Base-by-base conservation (phyloP, 1,284 basidiomycete genomes). In the Trametes sp. region DNA sequence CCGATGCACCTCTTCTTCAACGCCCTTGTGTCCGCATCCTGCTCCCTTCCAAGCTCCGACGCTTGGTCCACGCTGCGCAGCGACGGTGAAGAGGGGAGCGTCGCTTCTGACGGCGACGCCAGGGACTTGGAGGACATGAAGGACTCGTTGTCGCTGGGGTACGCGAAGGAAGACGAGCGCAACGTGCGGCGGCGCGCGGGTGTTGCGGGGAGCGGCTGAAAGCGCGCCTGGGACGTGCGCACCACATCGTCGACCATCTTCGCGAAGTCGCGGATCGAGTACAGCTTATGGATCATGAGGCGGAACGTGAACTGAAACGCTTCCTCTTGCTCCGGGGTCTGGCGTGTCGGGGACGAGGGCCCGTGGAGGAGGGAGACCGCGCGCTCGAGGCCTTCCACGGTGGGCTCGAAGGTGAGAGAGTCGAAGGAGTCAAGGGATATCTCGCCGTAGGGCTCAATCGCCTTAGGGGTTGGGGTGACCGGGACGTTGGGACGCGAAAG, bases 251-350 rank as follows among this genome's bases (percentile, higher is more conserved):
- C 82, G 58, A 88, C 83, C 74, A 85, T 87, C 65, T 76, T 76
- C 1, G 76, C 78, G 84, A 87, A 89, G 56, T 87, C 86, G n/a
- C 82, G 82, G 61, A 83, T 73, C 60, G 82, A 79, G 73, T 88
- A 88, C 11, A 88, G 76, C 70, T 86, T 84, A 76, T 89, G 85
- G 58, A 88, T 71, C 83, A 87, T 85, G 69, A 86, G 77, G 69
- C 83, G 84, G 79, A 88, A 89, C 29, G 84, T 88, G 76, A 89
- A 89, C 55, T 67, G 55, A 56, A 65, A 67, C 45, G 66, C 66
- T 35, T 67, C 19, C 23, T 70, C 61, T 26, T 63, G 61, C 33
- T 64, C 68, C 1, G 62, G 54, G 5, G 51, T 59, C 19, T 51
- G 31, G 28, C 31, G 11, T 19, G 51, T 31, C 28, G 53, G 23